phyloP scores from a whole-genome alignment of 768 basidiomycete genomes.

The Vararia minispora region DNA sequence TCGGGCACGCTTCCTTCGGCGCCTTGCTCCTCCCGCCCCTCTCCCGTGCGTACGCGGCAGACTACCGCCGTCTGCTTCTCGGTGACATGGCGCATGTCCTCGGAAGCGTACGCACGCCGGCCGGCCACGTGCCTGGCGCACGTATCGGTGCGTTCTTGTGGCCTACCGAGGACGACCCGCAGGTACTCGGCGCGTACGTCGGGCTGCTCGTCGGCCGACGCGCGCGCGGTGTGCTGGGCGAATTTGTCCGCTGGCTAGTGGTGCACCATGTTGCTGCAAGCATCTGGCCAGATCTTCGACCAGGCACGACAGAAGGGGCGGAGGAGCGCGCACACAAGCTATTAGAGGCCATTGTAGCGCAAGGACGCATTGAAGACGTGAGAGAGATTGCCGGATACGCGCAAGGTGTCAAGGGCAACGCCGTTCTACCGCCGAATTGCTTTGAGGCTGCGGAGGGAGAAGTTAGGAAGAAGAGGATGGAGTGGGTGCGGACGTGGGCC shows the following conservation, averaged over 20 bases:
- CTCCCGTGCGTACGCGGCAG: slow-evolving; percentile 63
- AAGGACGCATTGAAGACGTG: slow-evolving; percentile 36
- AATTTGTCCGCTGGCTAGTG: slow-evolving; percentile 56
- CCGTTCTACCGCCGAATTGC: slow-evolving; percentile 40
- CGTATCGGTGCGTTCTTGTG: slow-evolving; percentile 55
- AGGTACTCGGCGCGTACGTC: slow-evolving; percentile 55
- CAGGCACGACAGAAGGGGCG: slow-evolving; percentile 10
- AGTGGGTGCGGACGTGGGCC: slow-evolving; percentile 16
- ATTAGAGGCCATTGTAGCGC: slow-evolving; percentile 38
- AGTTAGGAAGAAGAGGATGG: slow-evolving; percentile 13
- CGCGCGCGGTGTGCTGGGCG: slow-evolving; percentile 27
- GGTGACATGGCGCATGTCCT: slow-evolving; percentile 63
- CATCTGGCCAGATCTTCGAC: slow-evolving; percentile 57
- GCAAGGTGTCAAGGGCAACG: slow-evolving; percentile 28
- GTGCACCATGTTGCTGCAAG: slow-evolving; percentile 69
- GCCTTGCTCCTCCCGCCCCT: slow-evolving; percentile 66
- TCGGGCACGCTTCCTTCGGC: slow-evolving; percentile 67
- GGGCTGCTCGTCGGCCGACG: slow-evolving; percentile 32
- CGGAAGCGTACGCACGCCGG: slow-evolving; percentile 41
- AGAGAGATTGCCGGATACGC: slow-evolving; percentile 47
- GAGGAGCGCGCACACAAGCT: slow-evolving; percentile 31
- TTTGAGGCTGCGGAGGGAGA: slow-evolving; percentile 24
- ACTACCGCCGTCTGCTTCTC: slow-evolving; percentile 83
- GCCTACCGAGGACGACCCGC: slow-evolving; percentile 53
- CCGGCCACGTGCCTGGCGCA: slow-evolving; percentile 40